Evolutionary conservation across 2,329 filamentous ascomycete species (phyloP).

Genomic region (Fusarium avenaceum): DNA sequence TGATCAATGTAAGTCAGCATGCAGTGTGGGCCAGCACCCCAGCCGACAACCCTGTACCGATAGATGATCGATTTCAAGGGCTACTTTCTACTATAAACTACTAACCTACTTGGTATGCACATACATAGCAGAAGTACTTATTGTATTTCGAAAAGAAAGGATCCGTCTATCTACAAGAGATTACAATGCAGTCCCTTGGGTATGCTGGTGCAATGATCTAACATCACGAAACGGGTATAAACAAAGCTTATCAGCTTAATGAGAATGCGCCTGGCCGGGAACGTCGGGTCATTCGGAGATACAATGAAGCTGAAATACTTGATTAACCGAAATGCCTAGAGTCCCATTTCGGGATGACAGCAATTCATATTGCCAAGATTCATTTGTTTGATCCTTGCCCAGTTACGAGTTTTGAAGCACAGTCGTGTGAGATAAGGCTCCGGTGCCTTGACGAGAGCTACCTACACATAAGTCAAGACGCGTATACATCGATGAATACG

Average conservation of each 20-base stretch:
- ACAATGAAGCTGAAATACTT: not conserved
- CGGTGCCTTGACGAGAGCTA: not conserved
- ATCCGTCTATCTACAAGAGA: constrained; percentile 14
- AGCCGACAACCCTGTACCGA: not conserved
- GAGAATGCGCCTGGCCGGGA: constrained; percentile 7
- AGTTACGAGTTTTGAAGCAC: not conserved
- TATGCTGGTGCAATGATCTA: not conserved
- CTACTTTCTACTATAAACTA: not conserved
- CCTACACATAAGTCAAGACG: constrained; percentile 5
- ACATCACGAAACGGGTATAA: too few relatives aligned
- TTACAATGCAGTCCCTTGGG: not conserved
- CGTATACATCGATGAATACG: too few relatives aligned
- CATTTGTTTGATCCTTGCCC: constrained; percentile 9
- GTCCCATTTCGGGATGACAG: not conserved
- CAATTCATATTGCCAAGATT: constrained; percentile 23
- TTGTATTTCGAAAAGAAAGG: too few relatives aligned
- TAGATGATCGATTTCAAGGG: not conserved
- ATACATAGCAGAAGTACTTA: not conserved
- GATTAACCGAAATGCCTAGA: not conserved
- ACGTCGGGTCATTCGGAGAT: constrained; percentile 34
- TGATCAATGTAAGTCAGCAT: constrained; percentile 12
- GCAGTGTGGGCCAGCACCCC: not conserved
- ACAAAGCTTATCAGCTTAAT: not conserved
- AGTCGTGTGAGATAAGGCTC: not conserved
- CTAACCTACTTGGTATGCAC: not conserved